Conservation (phyloP, 2,329 filamentous ascomycete genomes). For the Beauveria caledonica region DNA sequence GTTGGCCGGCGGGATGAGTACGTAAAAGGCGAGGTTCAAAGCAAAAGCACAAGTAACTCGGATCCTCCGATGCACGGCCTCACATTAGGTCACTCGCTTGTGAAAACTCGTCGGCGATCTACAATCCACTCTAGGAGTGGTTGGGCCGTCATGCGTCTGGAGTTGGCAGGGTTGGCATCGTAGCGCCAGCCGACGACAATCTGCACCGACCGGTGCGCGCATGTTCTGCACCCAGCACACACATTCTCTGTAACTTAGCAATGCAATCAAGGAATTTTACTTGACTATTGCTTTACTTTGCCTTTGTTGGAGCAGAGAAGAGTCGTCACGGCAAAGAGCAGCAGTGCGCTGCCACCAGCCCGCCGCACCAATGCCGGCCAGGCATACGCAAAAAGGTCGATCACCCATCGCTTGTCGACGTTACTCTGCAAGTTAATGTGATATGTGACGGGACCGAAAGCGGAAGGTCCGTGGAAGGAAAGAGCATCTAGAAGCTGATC, state of each 20-base stretch:
- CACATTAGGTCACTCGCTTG: too few species aligned
- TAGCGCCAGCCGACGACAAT: neutral
- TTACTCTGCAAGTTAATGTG: too few species aligned
- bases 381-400: neutral
- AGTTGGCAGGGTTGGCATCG: neutral
- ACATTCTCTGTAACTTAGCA: neutral
- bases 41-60: too few species aligned
- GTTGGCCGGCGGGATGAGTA: too few species aligned
- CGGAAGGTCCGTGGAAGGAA: neutral
- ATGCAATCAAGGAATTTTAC: neutral
- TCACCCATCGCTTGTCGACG: neutral
- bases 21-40: too few species aligned
- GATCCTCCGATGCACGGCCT: neutral
- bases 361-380: too few species aligned
- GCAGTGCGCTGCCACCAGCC: neutral
- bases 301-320: neutral
- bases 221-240: neutral
- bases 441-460: neutral
- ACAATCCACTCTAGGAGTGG: neutral
- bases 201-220: neutral
- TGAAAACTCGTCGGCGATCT: too few species aligned
- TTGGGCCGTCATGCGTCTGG: neutral
- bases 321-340: neutral
- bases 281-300: neutral
- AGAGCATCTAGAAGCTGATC: too few species aligned